Evolutionary conservation across 2,329 filamentous ascomycete species (phyloP), one percentile per base, ranked within the genome.

Genomic region (Fusarium temperatum): DNA sequence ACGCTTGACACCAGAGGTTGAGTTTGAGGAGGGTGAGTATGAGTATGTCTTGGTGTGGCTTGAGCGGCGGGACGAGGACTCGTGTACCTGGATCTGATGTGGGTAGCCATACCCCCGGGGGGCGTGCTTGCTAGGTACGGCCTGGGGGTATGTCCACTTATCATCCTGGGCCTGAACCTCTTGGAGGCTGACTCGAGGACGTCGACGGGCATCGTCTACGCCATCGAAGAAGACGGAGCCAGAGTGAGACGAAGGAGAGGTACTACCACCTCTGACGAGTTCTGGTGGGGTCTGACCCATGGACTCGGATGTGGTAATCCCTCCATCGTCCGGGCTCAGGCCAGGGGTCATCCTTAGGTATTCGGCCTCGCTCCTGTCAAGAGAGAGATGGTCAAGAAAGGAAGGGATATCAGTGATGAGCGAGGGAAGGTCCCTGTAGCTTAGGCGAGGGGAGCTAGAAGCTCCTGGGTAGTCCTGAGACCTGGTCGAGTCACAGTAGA

Each of bases 91-190:
- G 39, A 83, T 74, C 47, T 75, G 79, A 71, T 78, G 75, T 50
- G 82, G 80, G 64, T 83, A 82, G 36, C 76, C 79, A 70, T 83
- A 82, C 30, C 75, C 79, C 48, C 72, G 76, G 61, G 72, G 72
- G 47, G 75, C 73, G 41, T 75, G 70, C 78, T 83, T 82, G 79
- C 76, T 76, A 42, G 77, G 75, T 30, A 80, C 77, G 35, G 79
- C 78, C 76, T 82, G 82, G 61, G 83, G 81, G 71, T 83, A 83
- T 30, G 82, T 83, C 83, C 83, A 84, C 71, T 84, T 78, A 71
- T 83, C 82, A 66, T 84, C 82, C 60, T 82, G 82, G 59, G 80
- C 80, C 70, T 80, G 80, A 57, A 81, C 78, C 62, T 83, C 81
- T 61, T 77, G 74, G 58, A 84, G 78, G 63, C 79, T 82, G 63